Evolutionary conservation across 257 asterid species (phyloP).

Genomic region (Linaria vulgaris): DNA sequence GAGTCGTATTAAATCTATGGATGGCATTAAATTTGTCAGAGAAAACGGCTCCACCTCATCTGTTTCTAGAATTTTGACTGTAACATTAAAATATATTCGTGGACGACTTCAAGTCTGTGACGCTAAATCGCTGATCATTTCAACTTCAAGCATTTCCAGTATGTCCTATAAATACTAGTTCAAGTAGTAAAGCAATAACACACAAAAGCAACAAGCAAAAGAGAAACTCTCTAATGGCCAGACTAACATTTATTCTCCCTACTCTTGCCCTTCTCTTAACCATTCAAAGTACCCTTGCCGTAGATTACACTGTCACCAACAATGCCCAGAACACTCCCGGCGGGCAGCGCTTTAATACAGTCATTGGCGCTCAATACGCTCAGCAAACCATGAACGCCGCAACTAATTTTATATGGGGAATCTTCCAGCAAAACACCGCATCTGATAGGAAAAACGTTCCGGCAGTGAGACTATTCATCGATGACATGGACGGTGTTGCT

Average conservation of each 20-base stretch:
- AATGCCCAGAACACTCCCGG: conserved; percentile 50
- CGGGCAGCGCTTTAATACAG: conserved; percentile 44
- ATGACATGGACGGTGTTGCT: conserved; percentile 59
- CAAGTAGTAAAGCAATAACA: neutral
- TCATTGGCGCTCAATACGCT: conserved; percentile 40
- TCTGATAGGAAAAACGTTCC: conserved; percentile 36
- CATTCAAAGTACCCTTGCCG: conserved; percentile 30
- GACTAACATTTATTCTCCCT: conserved; percentile 18
- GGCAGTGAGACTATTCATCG: conserved; percentile 41
- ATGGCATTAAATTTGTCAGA: no score
- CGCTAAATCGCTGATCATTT: no score
- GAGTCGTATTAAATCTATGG: no score
- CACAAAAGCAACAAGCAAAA: neutral
- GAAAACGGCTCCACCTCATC: no score
- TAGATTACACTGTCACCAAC: conserved; percentile 43
- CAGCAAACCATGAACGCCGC: conserved; percentile 23
- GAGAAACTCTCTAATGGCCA: conserved; percentile 21
- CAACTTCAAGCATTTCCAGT: neutral
- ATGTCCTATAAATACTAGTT: neutral
- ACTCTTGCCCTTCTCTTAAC: conserved; percentile 29
- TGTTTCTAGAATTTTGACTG: no score
- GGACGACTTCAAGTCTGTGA: no score
- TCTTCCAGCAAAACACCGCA: conserved; percentile 41
- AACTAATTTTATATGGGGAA: conserved; percentile 39
- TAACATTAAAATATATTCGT: no score